Conservation (phyloP, 208 protist genomes). For the Herpetomonas samuelpessoai region DNA sequence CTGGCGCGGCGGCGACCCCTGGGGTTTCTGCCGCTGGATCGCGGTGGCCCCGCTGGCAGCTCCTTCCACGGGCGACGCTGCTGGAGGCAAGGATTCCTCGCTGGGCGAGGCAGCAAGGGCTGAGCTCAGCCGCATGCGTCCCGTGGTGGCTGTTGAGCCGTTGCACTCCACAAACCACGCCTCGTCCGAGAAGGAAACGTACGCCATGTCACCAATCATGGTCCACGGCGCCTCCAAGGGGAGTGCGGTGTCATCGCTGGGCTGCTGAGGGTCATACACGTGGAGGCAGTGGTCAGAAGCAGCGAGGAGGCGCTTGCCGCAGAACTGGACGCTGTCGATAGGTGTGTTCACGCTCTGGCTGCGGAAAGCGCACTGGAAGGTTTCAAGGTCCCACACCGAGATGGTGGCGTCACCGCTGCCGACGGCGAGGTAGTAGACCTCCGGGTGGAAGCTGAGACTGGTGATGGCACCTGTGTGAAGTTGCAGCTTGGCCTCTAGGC, state of each 20-base stretch:
- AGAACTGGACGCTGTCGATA: conserved; percentile 62
- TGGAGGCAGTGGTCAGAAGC: conserved; percentile 49
- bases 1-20: not conserved
- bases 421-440: conserved; percentile 63
- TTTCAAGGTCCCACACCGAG: conserved; percentile 72
- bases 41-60: conserved; percentile 6
- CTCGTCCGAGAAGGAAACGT: conserved; percentile 57
- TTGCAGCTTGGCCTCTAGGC: conserved; percentile 41
- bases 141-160: conserved; percentile 39
- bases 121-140: conserved; percentile 1
- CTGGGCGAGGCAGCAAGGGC: not conserved
- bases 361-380: conserved; percentile 52
- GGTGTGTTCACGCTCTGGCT: conserved; percentile 42
- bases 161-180: conserved; percentile 66
- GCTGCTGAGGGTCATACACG: conserved; percentile 45
- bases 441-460: conserved; percentile 76
- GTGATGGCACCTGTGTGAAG: conserved; percentile 71
- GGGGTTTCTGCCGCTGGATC: not conserved
- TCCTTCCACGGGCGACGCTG: not conserved
- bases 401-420: conserved; percentile 74
- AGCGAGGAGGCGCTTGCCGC: conserved; percentile 58
- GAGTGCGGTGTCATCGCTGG: conserved; percentile 32
- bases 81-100: not conserved
- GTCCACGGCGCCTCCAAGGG: conserved; percentile 60
- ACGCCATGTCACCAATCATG: conserved; percentile 61